Evolutionary conservation across 83 land plant genomes (phyloP), one percentile per base, ranked within the genome.

Genomic region (Thuja plicata): DNA sequence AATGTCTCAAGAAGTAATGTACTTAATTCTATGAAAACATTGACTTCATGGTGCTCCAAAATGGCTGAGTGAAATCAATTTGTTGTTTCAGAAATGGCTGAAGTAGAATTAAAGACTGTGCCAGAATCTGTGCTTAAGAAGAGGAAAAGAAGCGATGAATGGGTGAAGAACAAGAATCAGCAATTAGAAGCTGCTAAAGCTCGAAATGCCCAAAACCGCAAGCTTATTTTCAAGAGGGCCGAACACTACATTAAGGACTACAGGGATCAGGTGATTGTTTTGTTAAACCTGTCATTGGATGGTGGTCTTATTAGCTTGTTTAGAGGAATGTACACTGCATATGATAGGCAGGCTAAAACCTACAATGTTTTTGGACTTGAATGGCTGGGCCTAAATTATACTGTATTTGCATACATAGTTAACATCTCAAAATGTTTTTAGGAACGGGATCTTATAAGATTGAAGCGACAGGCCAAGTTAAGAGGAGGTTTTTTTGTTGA

Each of bases 401-500:
- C 43, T 41, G 41, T 83, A 5, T 83, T 17, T 80, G 8, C 11
- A 21, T 80, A 32, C 24, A 83, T 45, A 30, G 30, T 17, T n/a
- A 46, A 48, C 55, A 48, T 76, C 16, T 76, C 4, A 30, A 70
- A 81, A 46, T 3, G 7, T 54, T 52, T 54, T 54, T 74, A 97
- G 98, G 97, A 95, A 86, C 87, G 88, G 78, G 97, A 95, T 89
- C 74, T 96, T 87, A 92, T 97, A 77, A 89, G 91, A 34, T 76
- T 97, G 92, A 97, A 97, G 92, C 90, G 99, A 11, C 94, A 94
- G 43, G 96, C 98, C 4, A 97, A 92, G 90, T 77, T 94, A 62
- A 96, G 92, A 48, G 99, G 99, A 1, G 98, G 99, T 7, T 97
- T 96, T 87, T 97, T 94, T 93, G 98, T 95, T 60, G 93, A 92